These are phyloP conservation scores for Anaeromyces robustus DNA, from an alignment of 192 early-diverging fungal species.

Conservation along the genomic window DNA sequence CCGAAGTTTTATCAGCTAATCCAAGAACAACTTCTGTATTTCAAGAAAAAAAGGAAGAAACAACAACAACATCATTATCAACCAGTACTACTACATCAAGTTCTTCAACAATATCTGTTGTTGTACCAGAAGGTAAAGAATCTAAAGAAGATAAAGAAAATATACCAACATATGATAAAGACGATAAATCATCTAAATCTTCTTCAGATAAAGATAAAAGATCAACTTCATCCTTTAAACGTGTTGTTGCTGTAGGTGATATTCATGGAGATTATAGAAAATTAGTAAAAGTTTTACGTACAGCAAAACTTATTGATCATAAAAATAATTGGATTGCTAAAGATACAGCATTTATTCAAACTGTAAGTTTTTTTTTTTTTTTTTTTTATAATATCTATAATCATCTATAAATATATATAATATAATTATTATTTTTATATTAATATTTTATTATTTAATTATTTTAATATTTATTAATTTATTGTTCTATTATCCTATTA, in stretches of 20 bases:
- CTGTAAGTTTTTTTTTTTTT: no score
- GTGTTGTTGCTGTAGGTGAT: background rate
- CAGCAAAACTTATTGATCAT: background rate
- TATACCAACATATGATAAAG: background rate
- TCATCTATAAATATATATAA: background rate
- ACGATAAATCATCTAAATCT: no score
- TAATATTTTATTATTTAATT: no score
- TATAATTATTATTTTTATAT: background rate
- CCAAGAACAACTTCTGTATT: background rate
- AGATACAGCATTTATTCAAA: background rate
- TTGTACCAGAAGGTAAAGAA: background rate
- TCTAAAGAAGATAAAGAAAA: background rate
- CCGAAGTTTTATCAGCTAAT: background rate
- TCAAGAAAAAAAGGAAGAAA: background rate
- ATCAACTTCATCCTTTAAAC: background rate
- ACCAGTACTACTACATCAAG: no score
- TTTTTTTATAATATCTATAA: no score
- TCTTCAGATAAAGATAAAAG: background rate
- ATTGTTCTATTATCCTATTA: no score
- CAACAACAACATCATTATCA: background rate
- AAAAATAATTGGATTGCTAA: background rate
- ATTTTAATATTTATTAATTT: no score
- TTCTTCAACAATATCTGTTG: no score
- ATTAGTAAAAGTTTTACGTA: background rate
- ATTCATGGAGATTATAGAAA: background rate